Evolutionary conservation across 2,329 filamentous ascomycete species (phyloP).

Genomic region (Coleophoma eucalyptorum): DNA sequence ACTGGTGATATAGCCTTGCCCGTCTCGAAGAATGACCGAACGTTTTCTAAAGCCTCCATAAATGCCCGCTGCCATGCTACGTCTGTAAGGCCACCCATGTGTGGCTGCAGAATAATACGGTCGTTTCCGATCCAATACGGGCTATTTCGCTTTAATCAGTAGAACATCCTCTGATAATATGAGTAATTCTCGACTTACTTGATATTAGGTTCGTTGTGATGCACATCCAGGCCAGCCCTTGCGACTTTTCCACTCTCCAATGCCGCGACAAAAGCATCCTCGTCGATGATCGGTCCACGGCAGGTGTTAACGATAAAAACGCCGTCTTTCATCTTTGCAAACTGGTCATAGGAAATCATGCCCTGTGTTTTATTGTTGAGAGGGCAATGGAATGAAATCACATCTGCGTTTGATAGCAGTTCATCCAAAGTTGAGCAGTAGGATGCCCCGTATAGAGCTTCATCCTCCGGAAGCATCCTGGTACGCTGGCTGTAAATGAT

Average conservation of each 20-base stretch:
- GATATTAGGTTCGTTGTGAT: slow-evolving; percentile 53
- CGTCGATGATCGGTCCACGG: slow-evolving; percentile 55
- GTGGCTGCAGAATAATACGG: not conserved
- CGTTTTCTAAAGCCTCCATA: too few relatives aligned
- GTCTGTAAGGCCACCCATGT: slow-evolving; percentile 5
- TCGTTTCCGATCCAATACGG: not conserved
- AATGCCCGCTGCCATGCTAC: too few relatives aligned
- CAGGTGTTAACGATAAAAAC: slow-evolving; percentile 59
- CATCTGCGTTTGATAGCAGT: slow-evolving; percentile 30
- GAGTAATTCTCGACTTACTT: too few relatives aligned
- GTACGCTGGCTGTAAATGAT: slow-evolving; percentile 70
- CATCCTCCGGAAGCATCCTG: slow-evolving; percentile 43
- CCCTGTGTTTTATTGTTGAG: not conserved
- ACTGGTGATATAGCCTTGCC: too few relatives aligned
- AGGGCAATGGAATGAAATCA: not conserved
- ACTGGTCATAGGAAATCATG: not conserved
- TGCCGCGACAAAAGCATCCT: slow-evolving; percentile 48
- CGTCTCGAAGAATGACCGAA: too few relatives aligned
- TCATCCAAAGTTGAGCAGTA: slow-evolving; percentile 67
- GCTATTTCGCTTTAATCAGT: too few relatives aligned
- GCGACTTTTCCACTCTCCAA: slow-evolving; percentile 41
- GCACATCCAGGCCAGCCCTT: slow-evolving; percentile 61
- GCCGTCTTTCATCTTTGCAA: slow-evolving; percentile 13
- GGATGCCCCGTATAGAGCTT: slow-evolving; percentile 41
- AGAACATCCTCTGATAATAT: too few relatives aligned